phyloP scores from a whole-genome alignment of 495 filamentous ascomycete genomes.

The Bacidia gigantensis region DNA sequence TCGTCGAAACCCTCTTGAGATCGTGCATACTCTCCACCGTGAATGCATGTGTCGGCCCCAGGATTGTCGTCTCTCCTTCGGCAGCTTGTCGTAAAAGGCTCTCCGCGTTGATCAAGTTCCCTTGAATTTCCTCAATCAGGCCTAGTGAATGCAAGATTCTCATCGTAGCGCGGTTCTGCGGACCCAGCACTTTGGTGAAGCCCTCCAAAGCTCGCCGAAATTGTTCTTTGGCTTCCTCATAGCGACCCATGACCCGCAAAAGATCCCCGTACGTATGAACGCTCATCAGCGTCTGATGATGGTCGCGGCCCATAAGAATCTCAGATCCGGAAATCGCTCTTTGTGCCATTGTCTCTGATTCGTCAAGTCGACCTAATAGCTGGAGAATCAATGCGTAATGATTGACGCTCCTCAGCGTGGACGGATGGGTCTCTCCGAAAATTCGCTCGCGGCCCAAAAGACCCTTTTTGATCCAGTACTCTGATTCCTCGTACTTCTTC shows the following conservation, averaged over 20 bases:
- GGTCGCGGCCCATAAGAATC: conserved; percentile 20
- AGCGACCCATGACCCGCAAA: conserved; percentile 11
- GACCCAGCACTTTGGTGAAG: conserved; percentile 13
- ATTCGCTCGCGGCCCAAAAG: conserved; percentile 1
- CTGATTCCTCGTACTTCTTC: neutral
- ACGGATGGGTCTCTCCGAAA: conserved; percentile 18
- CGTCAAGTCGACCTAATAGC: conserved; percentile 8
- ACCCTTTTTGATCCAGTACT: neutral
- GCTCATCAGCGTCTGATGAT: conserved; percentile 16
- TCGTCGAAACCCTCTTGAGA: neutral
- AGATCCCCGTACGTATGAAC: conserved; percentile 12
- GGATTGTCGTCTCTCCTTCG: neutral
- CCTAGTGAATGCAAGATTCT: neutral
- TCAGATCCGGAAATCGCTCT: conserved; percentile 17
- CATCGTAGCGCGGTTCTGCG: neutral
- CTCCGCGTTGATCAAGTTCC: neutral
- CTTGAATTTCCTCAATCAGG: neutral
- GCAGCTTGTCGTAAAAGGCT: neutral
- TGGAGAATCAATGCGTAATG: conserved; percentile 16
- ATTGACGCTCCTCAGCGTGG: conserved; percentile 16
- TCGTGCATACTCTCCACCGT: neutral
- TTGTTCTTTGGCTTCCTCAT: conserved; percentile 17
- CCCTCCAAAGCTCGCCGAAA: conserved; percentile 12
- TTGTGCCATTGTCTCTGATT: conserved; percentile 16
- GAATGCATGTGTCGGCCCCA: neutral